Evolutionary conservation across 306 rosid genomes (phyloP).

Genomic region (Gleditsia sinensis): DNA sequence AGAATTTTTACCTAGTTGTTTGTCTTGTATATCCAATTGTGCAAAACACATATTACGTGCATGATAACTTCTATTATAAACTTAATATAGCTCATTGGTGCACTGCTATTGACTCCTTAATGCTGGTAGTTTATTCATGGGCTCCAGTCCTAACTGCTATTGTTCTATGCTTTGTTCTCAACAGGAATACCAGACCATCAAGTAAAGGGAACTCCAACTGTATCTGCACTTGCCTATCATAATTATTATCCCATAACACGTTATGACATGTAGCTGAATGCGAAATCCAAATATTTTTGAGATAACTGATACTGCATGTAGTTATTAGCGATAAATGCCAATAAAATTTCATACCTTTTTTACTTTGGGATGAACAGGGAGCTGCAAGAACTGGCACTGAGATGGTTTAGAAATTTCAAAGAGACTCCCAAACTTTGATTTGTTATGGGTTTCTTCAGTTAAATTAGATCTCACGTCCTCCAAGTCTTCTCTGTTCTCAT

Average conservation of each 20-base stretch:
- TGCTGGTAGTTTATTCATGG: background rate
- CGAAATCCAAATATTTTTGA: background rate
- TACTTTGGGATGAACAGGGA: slow-evolving; percentile 27
- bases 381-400: slow-evolving; percentile 37
- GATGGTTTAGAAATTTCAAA: slow-evolving; percentile 35
- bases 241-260: too few relatives aligned
- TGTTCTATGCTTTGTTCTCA: too few relatives aligned
- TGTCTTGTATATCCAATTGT: background rate
- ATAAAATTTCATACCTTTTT: slow-evolving; percentile 21
- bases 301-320: background rate
- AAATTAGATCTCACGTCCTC: background rate
- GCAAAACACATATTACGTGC: background rate
- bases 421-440: slow-evolving; percentile 12
- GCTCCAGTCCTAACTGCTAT: background rate
- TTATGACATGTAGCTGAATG: background rate
- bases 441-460: slow-evolving; percentile 1
- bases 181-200: too few relatives aligned
- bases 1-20: background rate
- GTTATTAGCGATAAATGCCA: background rate
- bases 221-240: too few relatives aligned
- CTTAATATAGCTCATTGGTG: background rate
- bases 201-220: too few relatives aligned
- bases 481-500: background rate
- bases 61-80: background rate
- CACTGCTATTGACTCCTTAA: background rate